Evolutionary conservation across 2,329 filamentous ascomycete species (phyloP).

Genomic region (Hypoxylon sp.): DNA sequence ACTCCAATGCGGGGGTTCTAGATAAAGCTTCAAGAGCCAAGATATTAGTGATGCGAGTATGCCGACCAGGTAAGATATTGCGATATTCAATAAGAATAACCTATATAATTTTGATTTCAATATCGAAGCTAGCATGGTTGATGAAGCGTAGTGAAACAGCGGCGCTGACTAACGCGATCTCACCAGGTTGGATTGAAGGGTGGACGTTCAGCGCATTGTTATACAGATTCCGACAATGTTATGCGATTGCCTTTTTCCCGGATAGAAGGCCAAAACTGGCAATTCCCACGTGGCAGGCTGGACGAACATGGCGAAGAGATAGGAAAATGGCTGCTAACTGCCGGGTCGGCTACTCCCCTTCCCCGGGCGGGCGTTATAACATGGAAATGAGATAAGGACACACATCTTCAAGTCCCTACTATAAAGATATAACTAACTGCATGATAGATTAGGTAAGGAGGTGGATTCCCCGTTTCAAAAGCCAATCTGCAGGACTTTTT

Average conservation of each 20-base stretch:
- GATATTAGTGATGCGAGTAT: conserved; percentile 20
- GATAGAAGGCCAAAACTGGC: conserved; percentile 25
- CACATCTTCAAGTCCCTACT: conserved; percentile 20
- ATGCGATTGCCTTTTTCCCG: conserved; percentile 12
- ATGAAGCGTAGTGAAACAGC: background rate
- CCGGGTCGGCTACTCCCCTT: conserved; percentile 32
- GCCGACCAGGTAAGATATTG: conserved; percentile 22
- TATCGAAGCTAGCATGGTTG: background rate
- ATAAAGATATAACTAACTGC: conserved; percentile 25
- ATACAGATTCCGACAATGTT: conserved; percentile 24
- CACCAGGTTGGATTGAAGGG: background rate
- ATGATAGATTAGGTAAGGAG: conserved; percentile 20
- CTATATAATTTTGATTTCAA: conserved; percentile 11
- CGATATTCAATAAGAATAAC: conserved; percentile 9
- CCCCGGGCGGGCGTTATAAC: conserved; percentile 28
- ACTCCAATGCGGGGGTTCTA: conserved; percentile 47
- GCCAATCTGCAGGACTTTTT: conserved; percentile 20
- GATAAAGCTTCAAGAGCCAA: conserved; percentile 46
- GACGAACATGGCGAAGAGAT: conserved; percentile 33
- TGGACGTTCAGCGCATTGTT: conserved; percentile 1
- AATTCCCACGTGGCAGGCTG: conserved; percentile 42
- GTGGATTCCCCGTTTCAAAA: conserved; percentile 24
- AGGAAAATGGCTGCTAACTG: conserved; percentile 36
- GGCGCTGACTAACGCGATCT: conserved; percentile 1
- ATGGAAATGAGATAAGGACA: conserved; percentile 32